Percentiles rank a stretch among this genome's conserved stretches.
phyloP scores from a whole-genome alignment of 2,329 filamentous ascomycete species.

The Mycosphaerella arachidis region DNA sequence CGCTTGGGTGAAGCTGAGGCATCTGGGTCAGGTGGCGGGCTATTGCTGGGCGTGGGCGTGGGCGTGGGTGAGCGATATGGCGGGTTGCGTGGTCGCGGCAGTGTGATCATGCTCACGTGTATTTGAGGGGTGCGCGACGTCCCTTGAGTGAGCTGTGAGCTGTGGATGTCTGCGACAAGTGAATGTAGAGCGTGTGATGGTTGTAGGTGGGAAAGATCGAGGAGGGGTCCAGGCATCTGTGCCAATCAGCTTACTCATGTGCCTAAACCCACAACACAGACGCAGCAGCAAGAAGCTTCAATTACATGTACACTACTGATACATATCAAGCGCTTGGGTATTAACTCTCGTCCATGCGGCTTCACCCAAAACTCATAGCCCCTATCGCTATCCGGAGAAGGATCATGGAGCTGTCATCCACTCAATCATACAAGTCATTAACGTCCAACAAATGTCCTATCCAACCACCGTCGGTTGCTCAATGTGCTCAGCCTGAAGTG shows the following conservation, averaged over 20 bases:
- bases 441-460: background rate
- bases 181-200: background rate
- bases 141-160: background rate
- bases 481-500: conserved; percentile 17
- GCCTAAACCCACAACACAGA: background rate
- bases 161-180: background rate
- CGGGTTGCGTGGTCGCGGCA: conserved; percentile 22
- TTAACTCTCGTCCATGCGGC: background rate
- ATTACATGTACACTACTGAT: background rate
- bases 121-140: background rate
- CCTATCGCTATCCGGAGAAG: background rate
- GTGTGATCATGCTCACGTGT: conserved; percentile 11
- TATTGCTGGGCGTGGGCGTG: conserved; percentile 18
- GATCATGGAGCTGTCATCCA: background rate
- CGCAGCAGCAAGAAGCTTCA: background rate
- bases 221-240: background rate
- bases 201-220: background rate
- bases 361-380: background rate
- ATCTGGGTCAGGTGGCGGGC: conserved; percentile 15
- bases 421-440: conserved; percentile 1
- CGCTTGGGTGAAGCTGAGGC: conserved; percentile 22
- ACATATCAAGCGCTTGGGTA: background rate
- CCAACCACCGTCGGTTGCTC: conserved; percentile 1
- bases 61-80: conserved; percentile 23
- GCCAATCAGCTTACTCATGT: background rate